Conservation (phyloP, 2,329 filamentous ascomycete genomes). For the Atkinsonella texensis region DNA sequence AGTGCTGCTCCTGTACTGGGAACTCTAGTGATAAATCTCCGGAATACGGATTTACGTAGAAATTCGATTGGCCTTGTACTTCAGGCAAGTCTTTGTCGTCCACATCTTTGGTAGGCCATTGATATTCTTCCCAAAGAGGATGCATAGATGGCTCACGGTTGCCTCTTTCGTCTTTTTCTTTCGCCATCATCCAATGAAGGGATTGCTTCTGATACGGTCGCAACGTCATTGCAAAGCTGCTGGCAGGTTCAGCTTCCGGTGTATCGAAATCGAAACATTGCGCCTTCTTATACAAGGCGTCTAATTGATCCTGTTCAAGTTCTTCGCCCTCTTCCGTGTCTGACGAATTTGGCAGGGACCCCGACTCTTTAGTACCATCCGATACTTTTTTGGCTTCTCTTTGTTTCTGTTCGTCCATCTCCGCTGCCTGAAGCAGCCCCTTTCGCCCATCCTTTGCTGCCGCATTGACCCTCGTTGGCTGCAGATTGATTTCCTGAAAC, state of each 20-base stretch:
- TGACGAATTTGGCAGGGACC: constrained; percentile 45
- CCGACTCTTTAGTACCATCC: constrained; percentile 18
- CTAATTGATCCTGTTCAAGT: constrained; percentile 89
- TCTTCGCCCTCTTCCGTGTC: constrained; percentile 78
- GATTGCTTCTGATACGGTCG: constrained; percentile 94
- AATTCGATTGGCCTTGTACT: constrained; percentile 55
- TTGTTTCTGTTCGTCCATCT: constrained; percentile 68
- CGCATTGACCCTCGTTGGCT: constrained; percentile 63
- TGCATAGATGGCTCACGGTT: constrained; percentile 78
- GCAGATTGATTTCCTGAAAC: constrained; percentile 77
- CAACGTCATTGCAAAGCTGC: constrained; percentile 70
- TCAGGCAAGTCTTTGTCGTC: constrained; percentile 64
- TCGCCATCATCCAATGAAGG: constrained; percentile 89
- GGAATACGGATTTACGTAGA: constrained; percentile 96
- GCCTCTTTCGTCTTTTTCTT: constrained; percentile 69
- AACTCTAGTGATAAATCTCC: constrained; percentile 88
- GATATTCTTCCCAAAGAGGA: constrained; percentile 92
- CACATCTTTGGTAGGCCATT: constrained; percentile 77
- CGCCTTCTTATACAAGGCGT: constrained; percentile 86
- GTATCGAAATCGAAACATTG: constrained; percentile 95
- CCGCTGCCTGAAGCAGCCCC: constrained; percentile 74
- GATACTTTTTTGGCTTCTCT: constrained; percentile 33
- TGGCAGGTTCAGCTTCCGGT: constrained; percentile 70
- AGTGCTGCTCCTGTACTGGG: constrained; percentile 87
- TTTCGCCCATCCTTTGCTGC: constrained; percentile 73